Conservation (phyloP, 805 yeast species). For the Lachancea fermentati region DNA sequence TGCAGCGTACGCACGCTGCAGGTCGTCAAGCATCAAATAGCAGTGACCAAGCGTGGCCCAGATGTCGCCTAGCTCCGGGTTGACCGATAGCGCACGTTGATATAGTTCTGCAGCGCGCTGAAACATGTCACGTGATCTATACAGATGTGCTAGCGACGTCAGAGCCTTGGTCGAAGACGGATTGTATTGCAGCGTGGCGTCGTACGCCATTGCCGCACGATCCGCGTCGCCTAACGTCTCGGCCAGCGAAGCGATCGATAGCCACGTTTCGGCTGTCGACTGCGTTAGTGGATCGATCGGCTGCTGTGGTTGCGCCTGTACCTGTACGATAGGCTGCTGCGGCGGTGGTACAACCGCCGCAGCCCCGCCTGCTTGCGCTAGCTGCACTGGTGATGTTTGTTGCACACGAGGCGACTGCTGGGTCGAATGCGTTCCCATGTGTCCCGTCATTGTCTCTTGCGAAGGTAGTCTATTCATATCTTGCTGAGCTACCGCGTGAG, state of each 20-base stretch:
- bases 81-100: conserved; percentile 75
- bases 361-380: conserved; percentile 3
- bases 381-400: conserved; percentile 8
- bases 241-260: conserved; percentile 83
- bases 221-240: conserved; percentile 86
- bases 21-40: conserved; percentile 91
- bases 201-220: conserved; percentile 83
- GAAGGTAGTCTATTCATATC: conserved; percentile 6
- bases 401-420: conserved; percentile 10
- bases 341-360: conserved; percentile 3
- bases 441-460: conserved; percentile 4
- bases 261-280: conserved; percentile 80
- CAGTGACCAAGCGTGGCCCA: conserved; percentile 98
- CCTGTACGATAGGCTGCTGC: conserved; percentile 6
- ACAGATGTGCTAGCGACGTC: conserved; percentile 80
- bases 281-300: conserved; percentile 35
- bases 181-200: conserved; percentile 77
- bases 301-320: conserved; percentile 22
- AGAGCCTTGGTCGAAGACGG: conserved; percentile 84
- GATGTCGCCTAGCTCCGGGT: conserved; percentile 88
- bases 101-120: conserved; percentile 92
- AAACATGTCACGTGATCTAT: conserved; percentile 83
- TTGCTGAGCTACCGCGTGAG: neutral
- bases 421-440: conserved; percentile 2
- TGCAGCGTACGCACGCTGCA: conserved; percentile 92